A percentile compares a stretch with the other conserved stretches of the same genome.
phyloP scores from a whole-genome alignment of 2,329 filamentous ascomycete genomes.

The Diaporthe citrichinensis region DNA sequence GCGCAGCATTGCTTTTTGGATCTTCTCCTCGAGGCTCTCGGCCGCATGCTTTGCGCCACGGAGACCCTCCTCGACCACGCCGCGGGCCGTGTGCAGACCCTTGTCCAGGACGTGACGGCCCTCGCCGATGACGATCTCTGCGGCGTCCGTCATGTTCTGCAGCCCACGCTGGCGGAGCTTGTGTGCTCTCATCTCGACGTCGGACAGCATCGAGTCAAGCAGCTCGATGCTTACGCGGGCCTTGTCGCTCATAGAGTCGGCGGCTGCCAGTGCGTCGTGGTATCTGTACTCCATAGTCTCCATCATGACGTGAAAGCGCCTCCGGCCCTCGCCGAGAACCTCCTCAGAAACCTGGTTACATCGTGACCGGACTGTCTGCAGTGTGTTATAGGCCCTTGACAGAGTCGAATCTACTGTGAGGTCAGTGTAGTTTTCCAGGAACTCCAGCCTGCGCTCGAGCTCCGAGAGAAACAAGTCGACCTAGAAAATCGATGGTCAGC shows the following conservation, averaged over 20 bases:
- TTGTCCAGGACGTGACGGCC: constrained; percentile 86
- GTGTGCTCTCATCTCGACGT: constrained; percentile 86
- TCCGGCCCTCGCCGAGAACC: constrained; percentile 87
- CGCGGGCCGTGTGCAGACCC: constrained; percentile 79
- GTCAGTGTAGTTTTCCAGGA: constrained; percentile 90
- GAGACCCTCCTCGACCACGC: constrained; percentile 84
- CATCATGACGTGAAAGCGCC: constrained; percentile 88
- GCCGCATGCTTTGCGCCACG: constrained; percentile 87
- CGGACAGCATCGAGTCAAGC: constrained; percentile 86
- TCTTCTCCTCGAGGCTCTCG: constrained; percentile 85
- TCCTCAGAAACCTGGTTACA: constrained; percentile 93
- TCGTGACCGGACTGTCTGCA: constrained; percentile 87
- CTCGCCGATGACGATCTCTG: constrained; percentile 80
- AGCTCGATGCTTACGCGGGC: constrained; percentile 88
- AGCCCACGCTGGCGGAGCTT: constrained; percentile 85
- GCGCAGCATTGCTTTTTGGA: constrained; percentile 81
- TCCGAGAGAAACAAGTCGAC: constrained; percentile 88
- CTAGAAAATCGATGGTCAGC: constrained; percentile 53
- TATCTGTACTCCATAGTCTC: constrained; percentile 92
- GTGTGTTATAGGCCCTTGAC: constrained; percentile 85
- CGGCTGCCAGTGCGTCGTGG: constrained; percentile 85
- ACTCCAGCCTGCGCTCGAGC: constrained; percentile 87
- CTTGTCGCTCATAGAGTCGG: constrained; percentile 92
- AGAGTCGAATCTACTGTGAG: constrained; percentile 87
- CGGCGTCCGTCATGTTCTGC: constrained; percentile 73